Evolutionary conservation across 495 filamentous ascomycete species (phyloP).

Genomic region (Penicillium lagena): DNA sequence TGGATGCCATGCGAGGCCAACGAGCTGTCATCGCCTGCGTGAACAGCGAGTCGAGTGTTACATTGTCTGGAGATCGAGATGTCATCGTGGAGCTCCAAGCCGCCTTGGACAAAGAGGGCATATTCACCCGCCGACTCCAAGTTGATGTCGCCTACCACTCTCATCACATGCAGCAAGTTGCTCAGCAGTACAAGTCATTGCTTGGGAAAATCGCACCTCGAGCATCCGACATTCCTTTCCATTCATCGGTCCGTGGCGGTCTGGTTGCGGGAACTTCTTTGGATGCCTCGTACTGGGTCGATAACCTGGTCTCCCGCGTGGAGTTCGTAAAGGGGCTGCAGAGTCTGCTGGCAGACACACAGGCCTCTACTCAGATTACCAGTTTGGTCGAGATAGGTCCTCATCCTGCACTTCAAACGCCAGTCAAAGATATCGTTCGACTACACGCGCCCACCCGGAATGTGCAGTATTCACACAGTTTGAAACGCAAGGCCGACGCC

Average conservation of each 20-base stretch:
- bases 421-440: slow-evolving; percentile 32
- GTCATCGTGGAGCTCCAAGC: slow-evolving; percentile 35
- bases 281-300: slow-evolving; percentile 34
- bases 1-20: slow-evolving; percentile 16
- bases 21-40: slow-evolving; percentile 18
- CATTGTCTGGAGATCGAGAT: slow-evolving; percentile 27
- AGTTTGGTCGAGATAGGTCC: slow-evolving; percentile 59
- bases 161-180: slow-evolving; percentile 36
- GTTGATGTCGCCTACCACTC: slow-evolving; percentile 46
- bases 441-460: slow-evolving; percentile 1
- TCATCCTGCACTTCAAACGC: slow-evolving; percentile 51
- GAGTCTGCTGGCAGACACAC: slow-evolving; percentile 8
- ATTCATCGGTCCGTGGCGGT: slow-evolving; percentile 30
- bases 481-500: slow-evolving; percentile 18
- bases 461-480: slow-evolving; percentile 16
- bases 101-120: slow-evolving; percentile 24
- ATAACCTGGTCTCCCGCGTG: slow-evolving; percentile 40
- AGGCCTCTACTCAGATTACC: slow-evolving; percentile 8
- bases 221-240: slow-evolving; percentile 18
- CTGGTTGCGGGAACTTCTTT: slow-evolving; percentile 12
- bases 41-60: slow-evolving; percentile 26
- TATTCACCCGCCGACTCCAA: slow-evolving; percentile 27
- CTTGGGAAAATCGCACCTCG: slow-evolving; percentile 21
- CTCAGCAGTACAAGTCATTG: slow-evolving; percentile 20
- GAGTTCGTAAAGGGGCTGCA: slow-evolving; percentile 32